Conservation (phyloP, 495 filamentous ascomycete genomes). For the Entonaema liquescens region DNA sequence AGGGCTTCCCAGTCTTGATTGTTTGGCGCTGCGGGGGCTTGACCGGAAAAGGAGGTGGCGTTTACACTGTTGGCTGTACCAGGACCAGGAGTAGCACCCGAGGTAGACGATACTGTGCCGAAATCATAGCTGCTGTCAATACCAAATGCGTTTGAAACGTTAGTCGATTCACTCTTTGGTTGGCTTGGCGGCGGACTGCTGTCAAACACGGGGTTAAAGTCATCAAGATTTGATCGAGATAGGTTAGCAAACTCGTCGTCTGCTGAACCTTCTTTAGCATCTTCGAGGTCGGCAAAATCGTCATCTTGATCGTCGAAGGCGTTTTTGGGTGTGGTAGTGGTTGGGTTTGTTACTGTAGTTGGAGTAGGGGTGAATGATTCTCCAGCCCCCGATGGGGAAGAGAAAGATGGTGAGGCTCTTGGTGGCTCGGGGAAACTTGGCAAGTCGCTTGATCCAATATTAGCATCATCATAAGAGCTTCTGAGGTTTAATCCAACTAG, state of each 20-base stretch:
- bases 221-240: constrained; percentile 67
- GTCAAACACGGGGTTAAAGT: constrained; percentile 73
- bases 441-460: constrained; percentile 35
- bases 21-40: constrained; percentile 47
- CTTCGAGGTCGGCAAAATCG: constrained; percentile 87
- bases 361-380: constrained; percentile 43
- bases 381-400: constrained; percentile 34
- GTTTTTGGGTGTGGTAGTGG: constrained; percentile 48
- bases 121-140: constrained; percentile 61
- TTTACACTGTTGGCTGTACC: constrained; percentile 55
- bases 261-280: constrained; percentile 92
- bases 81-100: constrained; percentile 59
- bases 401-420: constrained; percentile 39
- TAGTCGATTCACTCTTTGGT: constrained; percentile 57
- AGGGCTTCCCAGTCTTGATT: constrained; percentile 95
- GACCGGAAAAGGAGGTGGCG: constrained; percentile 45
- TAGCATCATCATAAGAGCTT: constrained; percentile 17
- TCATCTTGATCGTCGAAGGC: constrained; percentile 83
- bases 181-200: constrained; percentile 63
- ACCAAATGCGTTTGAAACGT: constrained; percentile 51
- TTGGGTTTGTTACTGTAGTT: constrained; percentile 40
- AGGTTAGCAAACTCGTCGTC: constrained; percentile 80
- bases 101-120: constrained; percentile 52
- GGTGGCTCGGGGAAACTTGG: constrained; percentile 46
- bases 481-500: constrained; percentile 2